Evolutionary conservation across 2,329 filamentous ascomycete species (phyloP).

Genomic region (Bipolaris victoriae): DNA sequence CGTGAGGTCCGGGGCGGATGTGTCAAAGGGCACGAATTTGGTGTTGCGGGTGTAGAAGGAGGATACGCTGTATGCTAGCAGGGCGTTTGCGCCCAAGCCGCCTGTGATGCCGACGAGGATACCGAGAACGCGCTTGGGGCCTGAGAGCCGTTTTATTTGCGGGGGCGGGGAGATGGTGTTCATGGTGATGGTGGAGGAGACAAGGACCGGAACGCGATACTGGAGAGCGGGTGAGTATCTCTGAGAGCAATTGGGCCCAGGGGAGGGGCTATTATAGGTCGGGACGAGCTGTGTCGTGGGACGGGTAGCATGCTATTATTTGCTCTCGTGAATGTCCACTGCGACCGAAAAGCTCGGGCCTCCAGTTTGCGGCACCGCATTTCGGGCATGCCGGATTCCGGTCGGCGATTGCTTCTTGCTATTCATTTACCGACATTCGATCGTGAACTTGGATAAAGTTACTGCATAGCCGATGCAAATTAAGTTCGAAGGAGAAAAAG

Average conservation of each 20-base stretch:
- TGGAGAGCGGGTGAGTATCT: background rate
- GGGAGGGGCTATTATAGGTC: too few species aligned
- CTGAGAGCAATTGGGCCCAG: background rate
- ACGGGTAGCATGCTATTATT: background rate
- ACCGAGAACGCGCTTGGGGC: conserved; percentile 38
- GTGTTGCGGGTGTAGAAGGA: conserved; percentile 45
- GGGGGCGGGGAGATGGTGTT: conserved; percentile 47
- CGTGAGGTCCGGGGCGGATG: conserved; percentile 33
- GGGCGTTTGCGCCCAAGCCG: conserved; percentile 37
- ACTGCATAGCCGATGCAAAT: too few species aligned
- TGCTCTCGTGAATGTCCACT: conserved; percentile 10
- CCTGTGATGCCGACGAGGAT: conserved; percentile 42
- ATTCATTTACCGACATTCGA: conserved; percentile 3
- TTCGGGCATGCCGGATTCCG: conserved; percentile 19
- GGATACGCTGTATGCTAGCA: conserved; percentile 45
- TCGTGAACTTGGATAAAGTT: too few species aligned
- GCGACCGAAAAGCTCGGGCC: conserved; percentile 25
- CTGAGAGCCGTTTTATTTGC: conserved; percentile 38
- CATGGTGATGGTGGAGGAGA: conserved; percentile 22
- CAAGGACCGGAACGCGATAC: too few species aligned
- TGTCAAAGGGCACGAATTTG: conserved; percentile 46
- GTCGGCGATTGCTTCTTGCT: conserved; percentile 3
- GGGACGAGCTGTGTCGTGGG: background rate
- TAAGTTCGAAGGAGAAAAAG: too few species aligned
- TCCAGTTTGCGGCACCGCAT: conserved; percentile 13